These are phyloP conservation scores for Aspergillus awamori DNA, from an alignment of 2,329 filamentous ascomycete species.

Conservation along the genomic window DNA sequence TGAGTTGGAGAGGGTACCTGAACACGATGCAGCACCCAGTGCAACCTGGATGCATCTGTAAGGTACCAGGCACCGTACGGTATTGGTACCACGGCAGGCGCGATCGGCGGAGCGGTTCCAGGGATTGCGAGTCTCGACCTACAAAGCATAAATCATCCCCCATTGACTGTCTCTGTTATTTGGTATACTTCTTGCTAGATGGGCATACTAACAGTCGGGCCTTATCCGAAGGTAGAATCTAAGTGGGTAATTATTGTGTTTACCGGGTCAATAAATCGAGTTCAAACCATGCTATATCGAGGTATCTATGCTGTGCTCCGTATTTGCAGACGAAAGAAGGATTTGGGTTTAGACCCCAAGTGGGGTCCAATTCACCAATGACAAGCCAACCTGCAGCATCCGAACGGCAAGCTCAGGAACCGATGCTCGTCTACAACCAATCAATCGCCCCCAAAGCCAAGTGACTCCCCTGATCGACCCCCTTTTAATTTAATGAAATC, in stretches of 20 bases:
- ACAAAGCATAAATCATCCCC: background rate
- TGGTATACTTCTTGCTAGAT: no score
- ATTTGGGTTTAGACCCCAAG: background rate
- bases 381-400: background rate
- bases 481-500: slow-evolving; percentile 24
- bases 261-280: no score
- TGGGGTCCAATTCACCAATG: slow-evolving; percentile 18
- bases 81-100: slow-evolving; percentile 11
- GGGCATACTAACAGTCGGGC: no score
- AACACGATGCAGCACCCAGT: background rate
- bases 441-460: background rate
- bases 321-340: no score
- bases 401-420: slow-evolving; percentile 21
- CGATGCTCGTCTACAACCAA: slow-evolving; percentile 16
- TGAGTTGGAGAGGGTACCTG: background rate
- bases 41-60: background rate
- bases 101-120: slow-evolving; percentile 13
- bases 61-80: slow-evolving; percentile 10
- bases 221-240: no score
- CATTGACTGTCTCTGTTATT: no score
- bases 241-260: no score
- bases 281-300: no score
- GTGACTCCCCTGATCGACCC: slow-evolving; percentile 24
- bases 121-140: slow-evolving; percentile 18
- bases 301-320: no score